Evolutionary conservation across 345 rosid species (phyloP).

Genomic region (Populus tremula): DNA sequence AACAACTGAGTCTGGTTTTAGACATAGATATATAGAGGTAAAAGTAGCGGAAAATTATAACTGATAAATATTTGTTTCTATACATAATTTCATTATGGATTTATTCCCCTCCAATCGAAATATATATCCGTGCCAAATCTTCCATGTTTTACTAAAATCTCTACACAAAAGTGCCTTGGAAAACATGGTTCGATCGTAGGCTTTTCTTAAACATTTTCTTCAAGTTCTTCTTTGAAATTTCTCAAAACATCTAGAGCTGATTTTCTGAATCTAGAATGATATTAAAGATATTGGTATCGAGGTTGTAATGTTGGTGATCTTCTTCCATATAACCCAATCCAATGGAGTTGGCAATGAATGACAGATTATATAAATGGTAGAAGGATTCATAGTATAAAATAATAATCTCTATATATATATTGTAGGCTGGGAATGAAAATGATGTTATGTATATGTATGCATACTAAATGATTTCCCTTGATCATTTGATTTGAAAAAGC

Average conservation of each 20-base stretch:
- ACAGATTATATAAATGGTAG: background rate
- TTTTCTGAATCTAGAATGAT: background rate
- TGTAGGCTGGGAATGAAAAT: background rate
- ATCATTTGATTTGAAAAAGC: conserved; percentile 7
- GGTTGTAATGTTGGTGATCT: background rate
- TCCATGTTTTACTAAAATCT: too few relatives aligned
- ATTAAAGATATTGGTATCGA: background rate
- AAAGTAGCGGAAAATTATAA: too few relatives aligned
- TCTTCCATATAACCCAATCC: background rate
- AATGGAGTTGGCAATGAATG: background rate
- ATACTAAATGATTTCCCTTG: background rate
- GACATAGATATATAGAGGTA: too few relatives aligned
- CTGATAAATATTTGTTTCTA: too few relatives aligned
- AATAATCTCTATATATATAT: background rate
- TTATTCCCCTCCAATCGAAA: too few relatives aligned
- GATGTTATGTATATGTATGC: background rate
- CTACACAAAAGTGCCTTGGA: background rate
- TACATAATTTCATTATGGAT: too few relatives aligned
- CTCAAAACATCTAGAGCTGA: background rate
- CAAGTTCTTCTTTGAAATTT: background rate
- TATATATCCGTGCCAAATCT: too few relatives aligned
- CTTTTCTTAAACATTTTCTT: background rate
- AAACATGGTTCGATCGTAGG: background rate
- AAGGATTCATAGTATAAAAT: background rate
- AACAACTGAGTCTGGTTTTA: too few relatives aligned